Conservation (phyloP, 495 filamentous ascomycete species). For the Penicillium psychrofluorescens region DNA sequence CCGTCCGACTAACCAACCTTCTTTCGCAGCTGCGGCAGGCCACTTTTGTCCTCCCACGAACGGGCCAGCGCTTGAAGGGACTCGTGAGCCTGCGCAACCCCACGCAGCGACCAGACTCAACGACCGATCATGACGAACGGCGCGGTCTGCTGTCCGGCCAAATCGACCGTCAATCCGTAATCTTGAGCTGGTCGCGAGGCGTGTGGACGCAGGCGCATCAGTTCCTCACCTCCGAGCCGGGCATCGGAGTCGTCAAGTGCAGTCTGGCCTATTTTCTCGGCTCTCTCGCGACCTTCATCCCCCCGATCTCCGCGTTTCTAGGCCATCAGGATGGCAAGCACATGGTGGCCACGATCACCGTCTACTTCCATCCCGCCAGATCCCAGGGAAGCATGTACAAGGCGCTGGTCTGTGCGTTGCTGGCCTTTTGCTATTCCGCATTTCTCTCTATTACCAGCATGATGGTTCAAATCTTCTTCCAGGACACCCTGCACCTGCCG, state of each 20-base stretch:
- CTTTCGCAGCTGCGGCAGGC: slow-evolving; percentile 41
- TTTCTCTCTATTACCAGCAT: slow-evolving; percentile 80
- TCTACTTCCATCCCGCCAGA: slow-evolving; percentile 95
- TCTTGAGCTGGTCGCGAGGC: slow-evolving; percentile 6
- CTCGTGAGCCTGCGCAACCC: slow-evolving; percentile 39
- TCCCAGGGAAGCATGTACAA: slow-evolving; percentile 87
- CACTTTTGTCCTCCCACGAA: slow-evolving; percentile 44
- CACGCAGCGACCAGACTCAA: slow-evolving; percentile 3
- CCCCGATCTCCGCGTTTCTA: slow-evolving; percentile 60
- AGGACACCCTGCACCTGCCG: slow-evolving; percentile 53
- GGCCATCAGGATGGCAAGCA: slow-evolving; percentile 93
- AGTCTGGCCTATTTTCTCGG: slow-evolving; percentile 86
- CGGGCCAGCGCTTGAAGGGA: slow-evolving; percentile 46
- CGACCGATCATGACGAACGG: slow-evolving; percentile 24
- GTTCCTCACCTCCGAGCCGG: slow-evolving; percentile 49
- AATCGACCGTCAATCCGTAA: slow-evolving; percentile 6
- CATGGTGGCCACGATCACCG: slow-evolving; percentile 85
- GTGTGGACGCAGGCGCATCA: slow-evolving; percentile 15
- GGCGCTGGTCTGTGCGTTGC: slow-evolving; percentile 72
- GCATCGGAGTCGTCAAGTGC: slow-evolving; percentile 81
- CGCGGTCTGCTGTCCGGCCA: slow-evolving; percentile 33
- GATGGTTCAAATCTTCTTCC: slow-evolving; percentile 73
- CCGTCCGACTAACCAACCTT: background rate
- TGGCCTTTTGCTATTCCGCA: slow-evolving; percentile 77
- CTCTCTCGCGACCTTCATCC: slow-evolving; percentile 80